Conservation (phyloP, 768 basidiomycete species). For the Amanita rimosa region DNA sequence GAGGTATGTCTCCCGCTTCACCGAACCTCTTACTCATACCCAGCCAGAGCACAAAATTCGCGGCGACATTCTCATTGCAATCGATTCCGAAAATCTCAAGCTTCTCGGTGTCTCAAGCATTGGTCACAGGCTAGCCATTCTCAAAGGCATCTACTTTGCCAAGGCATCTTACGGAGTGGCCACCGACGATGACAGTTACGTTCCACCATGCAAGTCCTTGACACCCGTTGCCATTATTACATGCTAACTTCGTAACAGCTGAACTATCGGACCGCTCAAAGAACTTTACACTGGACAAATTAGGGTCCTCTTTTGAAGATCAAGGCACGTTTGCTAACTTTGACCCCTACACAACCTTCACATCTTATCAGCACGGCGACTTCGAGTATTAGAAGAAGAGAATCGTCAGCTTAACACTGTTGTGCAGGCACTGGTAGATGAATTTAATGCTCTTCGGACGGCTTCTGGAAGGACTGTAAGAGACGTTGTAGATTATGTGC, state of each 20-base stretch:
- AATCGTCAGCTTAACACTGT: conserved; percentile 58
- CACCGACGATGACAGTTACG: conserved; percentile 75
- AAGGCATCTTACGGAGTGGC: conserved; percentile 79
- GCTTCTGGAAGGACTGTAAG: conserved; percentile 30
- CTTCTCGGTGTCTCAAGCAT: conserved; percentile 82
- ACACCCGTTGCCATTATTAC: neutral
- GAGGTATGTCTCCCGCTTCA: conserved; percentile 38
- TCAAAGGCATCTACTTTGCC: conserved; percentile 84
- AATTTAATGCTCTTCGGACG: conserved; percentile 34
- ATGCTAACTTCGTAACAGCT: conserved; percentile 12
- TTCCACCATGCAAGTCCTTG: conserved; percentile 69
- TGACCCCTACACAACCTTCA: neutral
- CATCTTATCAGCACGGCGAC: conserved; percentile 43
- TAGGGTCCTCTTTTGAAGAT: conserved; percentile 57
- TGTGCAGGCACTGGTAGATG: conserved; percentile 56
- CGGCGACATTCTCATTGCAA: conserved; percentile 77
- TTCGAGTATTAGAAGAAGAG: conserved; percentile 65
- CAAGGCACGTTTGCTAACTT: conserved; percentile 43
- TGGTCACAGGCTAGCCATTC: conserved; percentile 84
- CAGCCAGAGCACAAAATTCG: conserved; percentile 78
- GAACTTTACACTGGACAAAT: conserved; percentile 49
- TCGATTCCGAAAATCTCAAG: conserved; percentile 79
- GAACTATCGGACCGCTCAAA: conserved; percentile 20
- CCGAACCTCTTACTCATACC: neutral
- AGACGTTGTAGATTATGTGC: conserved; percentile 10